These are phyloP conservation scores for Hypericum androsaemum DNA, from an alignment of 345 rosid genomes.

Conservation along the genomic window DNA sequence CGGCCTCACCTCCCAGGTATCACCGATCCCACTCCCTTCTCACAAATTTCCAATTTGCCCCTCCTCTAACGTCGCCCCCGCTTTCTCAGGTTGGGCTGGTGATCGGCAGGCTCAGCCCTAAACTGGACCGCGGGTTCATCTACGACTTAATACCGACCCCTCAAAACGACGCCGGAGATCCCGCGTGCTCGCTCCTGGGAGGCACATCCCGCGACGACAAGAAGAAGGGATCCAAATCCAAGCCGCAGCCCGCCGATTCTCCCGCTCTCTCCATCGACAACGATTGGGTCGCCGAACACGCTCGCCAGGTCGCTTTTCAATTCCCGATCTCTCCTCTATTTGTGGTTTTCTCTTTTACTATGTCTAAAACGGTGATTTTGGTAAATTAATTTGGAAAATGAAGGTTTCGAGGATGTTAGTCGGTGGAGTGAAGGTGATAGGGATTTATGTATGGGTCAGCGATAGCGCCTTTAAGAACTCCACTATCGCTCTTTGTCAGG, in stretches of 20 bases:
- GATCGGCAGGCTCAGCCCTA: conserved; percentile 76
- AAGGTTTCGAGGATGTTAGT: conserved; percentile 84
- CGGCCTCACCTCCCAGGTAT: conserved; percentile 59
- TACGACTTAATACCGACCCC: conserved; percentile 82
- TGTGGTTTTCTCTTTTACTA: neutral
- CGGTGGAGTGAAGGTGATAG: conserved; percentile 82
- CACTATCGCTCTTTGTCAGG: conserved; percentile 62
- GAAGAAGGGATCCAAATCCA: conserved; percentile 51
- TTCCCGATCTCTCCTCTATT: neutral
- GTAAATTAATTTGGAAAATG: conserved; percentile 4
- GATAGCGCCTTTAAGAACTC: conserved; percentile 73
- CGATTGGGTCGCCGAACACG: conserved; percentile 92
- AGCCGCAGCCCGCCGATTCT: conserved; percentile 51
- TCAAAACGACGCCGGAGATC: conserved; percentile 53
- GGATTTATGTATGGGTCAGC: conserved; percentile 85
- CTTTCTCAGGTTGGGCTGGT: conserved; percentile 64
- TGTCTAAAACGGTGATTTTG: neutral
- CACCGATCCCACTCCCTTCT: neutral
- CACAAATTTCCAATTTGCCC: neutral
- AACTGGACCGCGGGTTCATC: conserved; percentile 69
- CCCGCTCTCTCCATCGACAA: conserved; percentile 49
- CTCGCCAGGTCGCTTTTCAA: conserved; percentile 50
- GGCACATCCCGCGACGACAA: conserved; percentile 37
- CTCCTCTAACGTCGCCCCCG: neutral
- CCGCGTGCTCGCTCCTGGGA: conserved; percentile 61